Evolutionary conservation across 192 early-diverging fungal genomes (phyloP).

Genomic region (Gonapodya prolifera): DNA sequence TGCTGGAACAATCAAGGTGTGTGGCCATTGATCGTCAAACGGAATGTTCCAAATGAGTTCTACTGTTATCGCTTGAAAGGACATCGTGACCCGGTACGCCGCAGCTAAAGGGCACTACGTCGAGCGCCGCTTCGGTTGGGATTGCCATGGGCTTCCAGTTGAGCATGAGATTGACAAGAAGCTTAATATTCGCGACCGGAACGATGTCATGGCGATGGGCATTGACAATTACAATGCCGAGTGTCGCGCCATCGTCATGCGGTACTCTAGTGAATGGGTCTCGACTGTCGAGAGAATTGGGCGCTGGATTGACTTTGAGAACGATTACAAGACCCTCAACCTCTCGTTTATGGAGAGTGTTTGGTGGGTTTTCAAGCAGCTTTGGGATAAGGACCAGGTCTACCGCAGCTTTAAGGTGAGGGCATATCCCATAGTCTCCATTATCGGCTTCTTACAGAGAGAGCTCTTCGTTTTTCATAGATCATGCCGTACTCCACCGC

Average conservation of each 20-base stretch:
- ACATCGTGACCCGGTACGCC: slow-evolving; percentile 95
- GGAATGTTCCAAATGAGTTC: not conserved
- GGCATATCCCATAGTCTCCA: not conserved
- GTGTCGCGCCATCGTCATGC: slow-evolving; percentile 95
- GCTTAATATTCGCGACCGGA: slow-evolving; percentile 70
- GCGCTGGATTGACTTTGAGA: slow-evolving; percentile 99
- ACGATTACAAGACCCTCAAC: slow-evolving; percentile 98
- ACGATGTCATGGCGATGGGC: slow-evolving; percentile 84
- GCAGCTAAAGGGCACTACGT: slow-evolving; percentile 92
- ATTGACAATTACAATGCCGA: slow-evolving; percentile 96
- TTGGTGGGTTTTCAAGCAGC: slow-evolving; percentile 98
- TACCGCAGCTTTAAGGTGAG: slow-evolving; percentile 78
- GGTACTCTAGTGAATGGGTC: slow-evolving; percentile 85
- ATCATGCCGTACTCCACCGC: slow-evolving; percentile 95
- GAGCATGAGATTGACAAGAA: slow-evolving; percentile 96
- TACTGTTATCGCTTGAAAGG: slow-evolving; percentile 25
- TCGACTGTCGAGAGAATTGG: slow-evolving; percentile 87
- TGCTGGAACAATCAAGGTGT: slow-evolving; percentile 95
- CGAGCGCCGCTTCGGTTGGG: slow-evolving; percentile 96
- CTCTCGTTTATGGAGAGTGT: slow-evolving; percentile 94
- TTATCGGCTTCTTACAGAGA: not conserved
- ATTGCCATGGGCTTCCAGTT: slow-evolving; percentile 83
- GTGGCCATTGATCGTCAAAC: not conserved
- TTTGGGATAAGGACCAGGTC: slow-evolving; percentile 87
- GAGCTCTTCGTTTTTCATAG: slow-evolving; percentile 6